Evolutionary conservation across 2,329 filamentous ascomycete species (phyloP).

Genomic region (Cryphonectria carpinicola): DNA sequence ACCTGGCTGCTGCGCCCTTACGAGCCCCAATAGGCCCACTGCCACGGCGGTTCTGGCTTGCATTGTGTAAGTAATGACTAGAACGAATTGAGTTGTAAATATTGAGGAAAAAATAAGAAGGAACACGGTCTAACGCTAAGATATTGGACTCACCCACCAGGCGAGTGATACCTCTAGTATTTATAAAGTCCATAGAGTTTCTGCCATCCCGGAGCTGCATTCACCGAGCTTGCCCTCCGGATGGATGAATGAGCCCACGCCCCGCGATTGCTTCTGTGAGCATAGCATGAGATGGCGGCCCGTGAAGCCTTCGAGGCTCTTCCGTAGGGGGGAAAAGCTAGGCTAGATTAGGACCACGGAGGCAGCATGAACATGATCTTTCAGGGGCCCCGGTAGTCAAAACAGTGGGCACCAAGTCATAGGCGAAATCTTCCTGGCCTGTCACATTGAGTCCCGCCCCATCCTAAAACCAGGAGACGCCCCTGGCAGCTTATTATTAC

Average conservation of each 20-base stretch:
- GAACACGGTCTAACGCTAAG: neutral
- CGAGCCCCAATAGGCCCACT: conserved; percentile 27
- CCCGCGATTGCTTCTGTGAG: neutral
- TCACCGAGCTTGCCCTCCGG: conserved; percentile 2
- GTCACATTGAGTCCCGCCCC: conserved; percentile 1
- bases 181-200: neutral
- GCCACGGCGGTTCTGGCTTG: conserved; percentile 1
- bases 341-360: conserved; percentile 22
- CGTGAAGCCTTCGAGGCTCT: neutral
- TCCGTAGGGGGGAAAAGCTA: conserved; percentile 2
- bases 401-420: neutral
- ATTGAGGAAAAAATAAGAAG: neutral
- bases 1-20: conserved; percentile 36
- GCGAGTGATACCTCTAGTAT: neutral
- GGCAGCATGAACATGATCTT: neutral
- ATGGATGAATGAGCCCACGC: neutral
- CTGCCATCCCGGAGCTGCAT: conserved; percentile 2
- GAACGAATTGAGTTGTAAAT: neutral
- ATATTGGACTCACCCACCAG: neutral
- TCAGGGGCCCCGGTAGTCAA: neutral
- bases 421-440: conserved; percentile 2
- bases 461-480: neutral
- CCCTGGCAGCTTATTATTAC: neutral
- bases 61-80: conserved; percentile 3
- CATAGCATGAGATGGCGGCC: neutral